Percentiles rank a stretch among this genome's conserved stretches.
phyloP scores from a whole-genome alignment of 331 rosid species.

The Phaseolus coccineus region DNA sequence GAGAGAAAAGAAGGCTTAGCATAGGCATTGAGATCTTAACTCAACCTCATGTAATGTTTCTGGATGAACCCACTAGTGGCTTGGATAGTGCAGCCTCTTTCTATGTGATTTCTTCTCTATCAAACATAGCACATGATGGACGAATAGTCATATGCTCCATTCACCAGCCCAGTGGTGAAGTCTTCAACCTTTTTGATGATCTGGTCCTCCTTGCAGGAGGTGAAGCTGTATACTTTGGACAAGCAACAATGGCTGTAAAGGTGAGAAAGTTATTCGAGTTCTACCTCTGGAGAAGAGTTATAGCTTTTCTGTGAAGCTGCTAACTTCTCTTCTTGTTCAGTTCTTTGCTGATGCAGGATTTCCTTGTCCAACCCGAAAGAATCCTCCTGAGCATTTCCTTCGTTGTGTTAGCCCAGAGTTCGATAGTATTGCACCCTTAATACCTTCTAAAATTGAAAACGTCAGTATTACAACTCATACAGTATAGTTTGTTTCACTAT shows the following conservation, averaged over 20 bases:
- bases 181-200: constrained; percentile 54
- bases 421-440: constrained; percentile 28
- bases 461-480: neutral
- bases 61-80: constrained; percentile 72
- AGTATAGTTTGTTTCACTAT: neutral
- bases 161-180: constrained; percentile 56
- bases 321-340: constrained; percentile 32
- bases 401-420: constrained; percentile 34
- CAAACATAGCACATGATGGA: constrained; percentile 41
- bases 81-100: constrained; percentile 65
- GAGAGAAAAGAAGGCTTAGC: constrained; percentile 62
- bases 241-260: constrained; percentile 39
- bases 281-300: neutral
- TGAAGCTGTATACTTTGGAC: constrained; percentile 61
- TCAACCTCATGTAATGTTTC: constrained; percentile 56
- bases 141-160: constrained; percentile 50
- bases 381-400: constrained; percentile 45
- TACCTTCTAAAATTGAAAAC: constrained; percentile 8
- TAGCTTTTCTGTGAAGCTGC: neutral
- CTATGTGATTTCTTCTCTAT: constrained; percentile 49
- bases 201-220: constrained; percentile 57
- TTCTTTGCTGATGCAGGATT: constrained; percentile 42
- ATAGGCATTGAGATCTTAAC: constrained; percentile 63
- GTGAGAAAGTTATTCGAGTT: neutral
- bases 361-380: constrained; percentile 42